Evolutionary conservation across 306 rosid species (phyloP), one percentile per base, ranked within the genome.

Genomic region (Rosa multiflora): DNA sequence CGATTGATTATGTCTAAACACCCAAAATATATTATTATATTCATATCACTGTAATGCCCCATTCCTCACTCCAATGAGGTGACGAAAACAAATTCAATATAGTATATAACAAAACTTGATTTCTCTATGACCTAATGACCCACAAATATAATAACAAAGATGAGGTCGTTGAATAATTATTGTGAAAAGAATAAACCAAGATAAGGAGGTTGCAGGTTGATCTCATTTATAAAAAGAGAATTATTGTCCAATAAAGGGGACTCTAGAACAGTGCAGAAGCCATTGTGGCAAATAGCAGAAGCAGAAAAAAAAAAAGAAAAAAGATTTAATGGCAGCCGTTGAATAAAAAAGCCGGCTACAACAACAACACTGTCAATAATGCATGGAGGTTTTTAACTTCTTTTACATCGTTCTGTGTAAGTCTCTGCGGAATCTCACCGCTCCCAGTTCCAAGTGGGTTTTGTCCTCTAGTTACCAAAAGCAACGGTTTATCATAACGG

Each of bases 391-490:
- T 59, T 59, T 26, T 61, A 4, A 26, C 39, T 61, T 3, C 15
- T 70, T 51, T 29, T 10, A 53, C 23, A 37, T 10, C 6, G 66
- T 11, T 29, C 10, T 13, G 20, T 12, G 42, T 32, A 0, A 29
- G 40, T 32, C 42, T 32, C 42, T 5, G 9, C 7, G 47, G 67
- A 20, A 1, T 32, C 37, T 32, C 37, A 43, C 46, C 51, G 23
- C 71, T 63, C 4, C 18, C 82, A n/a, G 51, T 58, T 44, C 15
- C 26, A 67, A 79, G 48, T 76, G 70, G 56, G 51, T 59, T 72
- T 85, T 87, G 90, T 88, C 92, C 26, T 74, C 32, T 85, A 49
- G 74, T 78, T 42, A 9, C 46, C 11, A 84, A 84, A 43, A 78
- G 82, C 40, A 40, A 81, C 67, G 48, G 47, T 21, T 53, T 55